Evolutionary conservation across 148 eudicot species (phyloP).

Genomic region (Rhododendron henanense): DNA sequence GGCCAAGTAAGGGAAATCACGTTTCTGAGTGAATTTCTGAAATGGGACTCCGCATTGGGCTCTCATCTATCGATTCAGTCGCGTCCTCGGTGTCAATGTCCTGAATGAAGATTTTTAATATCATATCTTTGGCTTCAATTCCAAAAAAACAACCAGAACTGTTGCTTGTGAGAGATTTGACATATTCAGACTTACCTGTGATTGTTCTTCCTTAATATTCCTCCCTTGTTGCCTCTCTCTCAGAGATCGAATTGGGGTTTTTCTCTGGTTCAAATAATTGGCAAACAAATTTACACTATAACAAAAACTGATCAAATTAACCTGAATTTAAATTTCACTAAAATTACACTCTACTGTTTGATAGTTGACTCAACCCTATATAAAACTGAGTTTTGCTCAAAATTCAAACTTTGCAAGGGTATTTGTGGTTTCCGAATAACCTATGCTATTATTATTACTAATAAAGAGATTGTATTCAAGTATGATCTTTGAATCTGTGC

Average conservation of each 20-base stretch:
- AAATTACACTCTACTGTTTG: background rate
- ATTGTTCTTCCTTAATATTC: conserved; percentile 29
- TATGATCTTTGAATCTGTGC: background rate
- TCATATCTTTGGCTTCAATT: background rate
- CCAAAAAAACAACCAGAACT: background rate
- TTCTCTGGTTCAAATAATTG: conserved; percentile 30
- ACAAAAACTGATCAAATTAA: background rate
- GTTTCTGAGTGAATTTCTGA: conserved; percentile 10
- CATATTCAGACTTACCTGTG: conserved; percentile 22
- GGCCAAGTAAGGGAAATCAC: background rate
- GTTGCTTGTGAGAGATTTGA: background rate
- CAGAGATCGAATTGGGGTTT: conserved; percentile 57
- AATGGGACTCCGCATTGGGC: conserved; percentile 20
- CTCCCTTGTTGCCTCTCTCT: conserved; percentile 46
- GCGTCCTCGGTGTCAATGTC: background rate
- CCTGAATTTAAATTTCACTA: background rate
- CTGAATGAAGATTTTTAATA: conserved; percentile 10
- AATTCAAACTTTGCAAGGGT: background rate
- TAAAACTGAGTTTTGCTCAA: background rate
- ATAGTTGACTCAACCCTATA: background rate
- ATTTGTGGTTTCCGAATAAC: background rate
- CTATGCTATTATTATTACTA: background rate
- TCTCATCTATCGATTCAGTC: conserved; percentile 13
- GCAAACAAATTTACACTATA: background rate
- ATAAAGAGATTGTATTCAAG: background rate